These are phyloP conservation scores for Trichoderma cornu-damae DNA, from an alignment of 2,329 filamentous ascomycete genomes.

Conservation along the genomic window DNA sequence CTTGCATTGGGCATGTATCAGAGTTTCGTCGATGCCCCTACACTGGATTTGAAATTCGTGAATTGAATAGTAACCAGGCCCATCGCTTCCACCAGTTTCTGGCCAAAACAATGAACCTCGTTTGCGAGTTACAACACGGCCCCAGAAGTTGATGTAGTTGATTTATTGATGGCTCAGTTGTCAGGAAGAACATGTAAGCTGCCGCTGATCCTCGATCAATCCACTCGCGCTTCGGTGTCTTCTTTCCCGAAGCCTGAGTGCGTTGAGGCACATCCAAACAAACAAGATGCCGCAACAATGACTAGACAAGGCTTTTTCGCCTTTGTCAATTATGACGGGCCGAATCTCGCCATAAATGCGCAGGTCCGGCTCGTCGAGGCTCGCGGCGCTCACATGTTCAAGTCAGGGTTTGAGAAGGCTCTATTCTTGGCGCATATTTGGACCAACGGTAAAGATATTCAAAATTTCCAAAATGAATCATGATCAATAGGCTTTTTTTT, in stretches of 20 bases:
- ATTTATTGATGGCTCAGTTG: neutral
- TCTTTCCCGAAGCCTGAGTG: neutral
- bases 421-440: constrained; percentile 10
- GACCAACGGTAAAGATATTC: neutral
- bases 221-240: neutral
- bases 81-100: neutral
- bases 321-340: constrained; percentile 12
- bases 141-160: too few relatives aligned
- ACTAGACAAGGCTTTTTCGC: neutral
- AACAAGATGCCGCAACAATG: neutral
- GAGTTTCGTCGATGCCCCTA: constrained; percentile 3
- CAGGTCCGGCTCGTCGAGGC: constrained; percentile 10
- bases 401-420: constrained; percentile 9
- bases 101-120: neutral
- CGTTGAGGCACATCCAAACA: neutral
- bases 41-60: constrained; percentile 8
- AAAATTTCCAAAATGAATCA: neutral
- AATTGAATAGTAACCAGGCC: constrained; percentile 15
- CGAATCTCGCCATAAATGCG: constrained; percentile 1
- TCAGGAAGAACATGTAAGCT: neutral
- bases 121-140: neutral
- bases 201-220: neutral
- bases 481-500: too few relatives aligned
- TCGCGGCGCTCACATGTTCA: constrained; percentile 10
- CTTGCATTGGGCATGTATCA: neutral